phyloP scores from a whole-genome alignment of 371 early-diverging fungal species.

The Fennellomyces sp. region DNA sequence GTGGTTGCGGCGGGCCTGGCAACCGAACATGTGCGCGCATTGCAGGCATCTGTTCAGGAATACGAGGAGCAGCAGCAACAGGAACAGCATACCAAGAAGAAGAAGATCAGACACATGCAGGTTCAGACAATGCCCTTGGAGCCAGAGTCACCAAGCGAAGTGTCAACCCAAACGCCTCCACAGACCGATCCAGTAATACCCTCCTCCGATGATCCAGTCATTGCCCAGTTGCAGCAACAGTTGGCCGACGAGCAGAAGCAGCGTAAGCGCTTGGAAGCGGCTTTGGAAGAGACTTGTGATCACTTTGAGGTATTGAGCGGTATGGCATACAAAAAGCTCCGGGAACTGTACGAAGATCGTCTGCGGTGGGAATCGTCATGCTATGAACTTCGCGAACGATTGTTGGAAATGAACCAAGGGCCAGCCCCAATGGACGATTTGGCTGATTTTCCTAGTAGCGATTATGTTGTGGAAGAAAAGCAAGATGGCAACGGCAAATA shows the following conservation, averaged over 20 bases:
- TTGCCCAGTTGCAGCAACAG: slow-evolving; percentile 29
- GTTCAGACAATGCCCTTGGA: slow-evolving; percentile 34
- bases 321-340: slow-evolving; percentile 58
- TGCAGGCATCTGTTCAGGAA: slow-evolving; percentile 25
- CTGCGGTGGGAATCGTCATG: slow-evolving; percentile 50
- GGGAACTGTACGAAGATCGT: slow-evolving; percentile 59
- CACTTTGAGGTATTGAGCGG: slow-evolving; percentile 62
- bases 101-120: slow-evolving; percentile 42
- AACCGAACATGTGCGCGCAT: slow-evolving; percentile 41
- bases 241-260: slow-evolving; percentile 33
- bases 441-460: slow-evolving; percentile 9
- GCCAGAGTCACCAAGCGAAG: not conserved
- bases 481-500: not conserved
- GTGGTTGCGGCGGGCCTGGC: slow-evolving; percentile 38
- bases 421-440: slow-evolving; percentile 5
- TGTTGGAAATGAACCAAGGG: slow-evolving; percentile 14
- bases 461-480: slow-evolving; percentile 9
- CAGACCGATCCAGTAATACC: not conserved
- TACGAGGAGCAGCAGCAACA: not conserved
- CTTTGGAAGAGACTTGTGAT: slow-evolving; percentile 57
- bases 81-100: slow-evolving; percentile 4
- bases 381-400: slow-evolving; percentile 35
- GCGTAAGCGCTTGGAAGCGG: slow-evolving; percentile 42
- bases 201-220: not conserved
- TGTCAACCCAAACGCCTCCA: not conserved